Evolutionary conservation across 2,329 filamentous ascomycete genomes (phyloP).

Genomic region (Sporothrix luriei): DNA sequence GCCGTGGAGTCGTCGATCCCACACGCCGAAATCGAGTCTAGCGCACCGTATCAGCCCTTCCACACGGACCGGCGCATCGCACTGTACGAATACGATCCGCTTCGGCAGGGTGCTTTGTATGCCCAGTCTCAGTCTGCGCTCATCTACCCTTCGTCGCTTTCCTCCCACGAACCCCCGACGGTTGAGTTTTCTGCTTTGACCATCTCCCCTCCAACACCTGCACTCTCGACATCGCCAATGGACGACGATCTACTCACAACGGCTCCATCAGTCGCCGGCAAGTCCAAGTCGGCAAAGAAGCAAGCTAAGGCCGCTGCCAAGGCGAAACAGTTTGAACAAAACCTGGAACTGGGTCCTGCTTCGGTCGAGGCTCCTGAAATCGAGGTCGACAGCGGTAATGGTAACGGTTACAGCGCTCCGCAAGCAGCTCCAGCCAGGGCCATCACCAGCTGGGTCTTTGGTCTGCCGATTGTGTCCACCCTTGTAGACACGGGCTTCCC

Average conservation of each 20-base stretch:
- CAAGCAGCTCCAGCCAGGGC: conserved; percentile 20
- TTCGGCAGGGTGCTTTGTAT: not conserved
- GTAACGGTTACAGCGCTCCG: not conserved
- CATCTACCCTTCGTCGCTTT: not conserved
- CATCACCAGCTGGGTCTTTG: conserved; percentile 59
- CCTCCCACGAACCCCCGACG: conserved; percentile 21
- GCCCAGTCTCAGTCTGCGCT: not conserved
- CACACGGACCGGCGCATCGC: conserved; percentile 85
- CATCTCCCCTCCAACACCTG: conserved; percentile 42
- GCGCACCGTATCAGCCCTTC: conserved; percentile 92
- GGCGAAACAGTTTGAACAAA: conserved; percentile 7
- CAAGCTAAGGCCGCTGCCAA: conserved; percentile 26
- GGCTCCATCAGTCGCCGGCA: not conserved
- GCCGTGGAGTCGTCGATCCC: conserved; percentile 66
- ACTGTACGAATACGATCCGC: conserved; percentile 65
- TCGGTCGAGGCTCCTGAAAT: not conserved
- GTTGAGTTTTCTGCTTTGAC: conserved; percentile 23
- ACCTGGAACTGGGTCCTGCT: not conserved
- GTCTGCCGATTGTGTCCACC: conserved; percentile 54
- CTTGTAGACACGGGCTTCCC: conserved; percentile 58
- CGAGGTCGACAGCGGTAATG: not conserved
- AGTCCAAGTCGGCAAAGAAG: conserved; percentile 23
- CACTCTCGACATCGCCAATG: conserved; percentile 34
- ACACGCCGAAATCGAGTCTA: conserved; percentile 90
- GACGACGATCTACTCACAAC: conserved; percentile 14